A percentile compares a stretch with the other conserved stretches of the same genome.
phyloP scores from a whole-genome alignment of 257 asterid species.

The Cordia subcordata region DNA sequence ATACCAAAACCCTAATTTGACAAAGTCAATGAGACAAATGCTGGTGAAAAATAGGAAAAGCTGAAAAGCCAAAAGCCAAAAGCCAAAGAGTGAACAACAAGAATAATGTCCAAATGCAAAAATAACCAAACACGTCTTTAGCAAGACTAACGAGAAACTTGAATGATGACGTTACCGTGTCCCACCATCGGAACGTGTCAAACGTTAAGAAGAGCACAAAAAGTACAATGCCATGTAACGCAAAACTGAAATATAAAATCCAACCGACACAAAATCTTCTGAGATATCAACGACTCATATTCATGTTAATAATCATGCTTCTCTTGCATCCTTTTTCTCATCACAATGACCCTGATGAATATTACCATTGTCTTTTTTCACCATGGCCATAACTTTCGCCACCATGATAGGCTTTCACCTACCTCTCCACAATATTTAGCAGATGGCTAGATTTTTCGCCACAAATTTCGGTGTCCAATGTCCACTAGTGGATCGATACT shows the following conservation, averaged over 20 bases:
- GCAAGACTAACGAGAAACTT: not conserved
- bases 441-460: constrained; percentile 21
- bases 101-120: constrained; percentile 11
- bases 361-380: no score
- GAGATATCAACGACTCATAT: no score
- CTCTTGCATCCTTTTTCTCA: no score
- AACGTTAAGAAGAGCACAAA: not conserved
- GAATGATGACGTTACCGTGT: not conserved
- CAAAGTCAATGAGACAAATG: no score
- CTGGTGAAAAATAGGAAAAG: not conserved
- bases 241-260: not conserved
- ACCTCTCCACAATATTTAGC: not conserved
- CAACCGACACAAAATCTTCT: constrained; percentile 14
- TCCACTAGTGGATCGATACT: constrained; percentile 21
- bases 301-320: no score
- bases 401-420: constrained; percentile 13
- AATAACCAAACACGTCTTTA: constrained; percentile 9
- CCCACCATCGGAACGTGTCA: constrained; percentile 11
- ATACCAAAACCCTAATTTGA: no score
- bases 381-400: constrained; percentile 32
- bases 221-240: not conserved
- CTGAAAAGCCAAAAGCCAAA: constrained; percentile 6
- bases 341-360: no score
- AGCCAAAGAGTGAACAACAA: not conserved
- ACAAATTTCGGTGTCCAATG: constrained; percentile 24